Evolutionary conservation across 129 eudicot species (phyloP), one percentile per base, ranked within the genome.

Genomic region (Arctium minus): DNA sequence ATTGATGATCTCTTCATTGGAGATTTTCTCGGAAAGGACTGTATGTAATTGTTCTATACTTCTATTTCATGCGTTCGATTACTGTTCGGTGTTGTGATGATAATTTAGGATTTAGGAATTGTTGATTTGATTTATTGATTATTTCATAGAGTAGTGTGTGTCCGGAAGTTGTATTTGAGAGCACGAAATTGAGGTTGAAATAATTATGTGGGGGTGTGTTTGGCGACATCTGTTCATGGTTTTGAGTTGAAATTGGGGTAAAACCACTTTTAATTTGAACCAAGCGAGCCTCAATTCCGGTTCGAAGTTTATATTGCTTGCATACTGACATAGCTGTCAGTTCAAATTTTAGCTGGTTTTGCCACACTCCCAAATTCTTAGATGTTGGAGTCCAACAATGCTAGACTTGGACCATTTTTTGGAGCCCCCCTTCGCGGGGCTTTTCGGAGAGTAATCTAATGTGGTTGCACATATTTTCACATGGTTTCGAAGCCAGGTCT

Each of bases 1-100:
- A 85, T 96, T 27, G 99, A 96, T 76, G 97, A 92, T 77, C 97
- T 96, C 38, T 96, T 96, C 80, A 39, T 89, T n/a, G 99, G 99
- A 56, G 84, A 81, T 72, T 91, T 96, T 78, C 99, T 96, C 79
- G 99, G 99, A 18, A 87, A 91, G 86, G 99, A 96, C 80, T 85
- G 98, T 96, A 86, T 77, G 90, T 87, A 18, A 11, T 78, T 48
- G 36, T 33, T 80, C 15, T 22, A 22, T 22, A 22, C 27, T 22
- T 22, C 27, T 17, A 0, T 18, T 42, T 17, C 38, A 71, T 77
- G 3, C 70, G 7, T 13, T 78, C 5, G 3, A 11, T 81, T 31
- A 70, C 31, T 0, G 10, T 65, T 67, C 32, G 65, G 27, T 29
- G 35, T 36, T 76, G 37, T 77, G 44, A 35, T 17, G 6, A 36